Evolutionary conservation across 352 stramenopile genomes (phyloP).

Genomic region (Pythium brassicae): DNA sequence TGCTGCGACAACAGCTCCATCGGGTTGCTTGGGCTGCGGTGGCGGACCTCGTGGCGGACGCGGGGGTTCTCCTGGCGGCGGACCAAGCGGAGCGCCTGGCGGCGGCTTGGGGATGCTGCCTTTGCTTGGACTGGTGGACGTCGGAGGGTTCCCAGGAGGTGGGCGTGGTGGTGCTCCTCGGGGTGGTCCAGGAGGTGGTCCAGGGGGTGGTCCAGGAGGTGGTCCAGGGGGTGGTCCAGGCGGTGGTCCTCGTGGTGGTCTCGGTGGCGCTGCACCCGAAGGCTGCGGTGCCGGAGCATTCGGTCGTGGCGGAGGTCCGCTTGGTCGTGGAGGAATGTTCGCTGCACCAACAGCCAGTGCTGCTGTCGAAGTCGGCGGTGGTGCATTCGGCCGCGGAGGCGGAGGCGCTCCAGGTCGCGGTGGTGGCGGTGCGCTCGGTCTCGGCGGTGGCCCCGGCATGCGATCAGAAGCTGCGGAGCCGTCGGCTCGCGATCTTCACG

Average conservation of each 20-base stretch:
- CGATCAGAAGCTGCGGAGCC: background rate
- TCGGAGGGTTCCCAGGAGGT: conserved; percentile 15
- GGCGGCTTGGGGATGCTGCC: conserved; percentile 24
- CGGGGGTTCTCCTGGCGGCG: conserved; percentile 42
- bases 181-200: conserved; percentile 12
- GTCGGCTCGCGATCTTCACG: background rate
- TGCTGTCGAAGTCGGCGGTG: background rate
- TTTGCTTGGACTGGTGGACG: conserved; percentile 9
- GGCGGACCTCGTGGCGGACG: conserved; percentile 47
- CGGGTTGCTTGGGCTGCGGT: conserved; percentile 5
- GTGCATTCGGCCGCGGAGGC: conserved; percentile 10
- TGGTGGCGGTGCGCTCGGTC: conserved; percentile 12
- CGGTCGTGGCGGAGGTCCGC: background rate
- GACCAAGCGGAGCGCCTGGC: conserved; percentile 37
- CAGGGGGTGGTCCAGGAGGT: conserved; percentile 14
- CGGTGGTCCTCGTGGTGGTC: conserved; percentile 20
- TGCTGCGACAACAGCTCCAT: background rate
- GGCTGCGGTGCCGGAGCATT: conserved; percentile 6
- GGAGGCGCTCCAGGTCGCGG: conserved; percentile 21
- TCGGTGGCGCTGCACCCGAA: conserved; percentile 4
- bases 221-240: conserved; percentile 18
- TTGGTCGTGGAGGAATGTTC: conserved; percentile 1
- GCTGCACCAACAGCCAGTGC: background rate
- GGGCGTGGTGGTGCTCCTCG: conserved; percentile 18
- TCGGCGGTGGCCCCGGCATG: conserved; percentile 8